These are phyloP conservation scores for Phaeosphaeria sp. DNA, from an alignment of 2,329 filamentous ascomycete genomes.

Conservation along the genomic window DNA sequence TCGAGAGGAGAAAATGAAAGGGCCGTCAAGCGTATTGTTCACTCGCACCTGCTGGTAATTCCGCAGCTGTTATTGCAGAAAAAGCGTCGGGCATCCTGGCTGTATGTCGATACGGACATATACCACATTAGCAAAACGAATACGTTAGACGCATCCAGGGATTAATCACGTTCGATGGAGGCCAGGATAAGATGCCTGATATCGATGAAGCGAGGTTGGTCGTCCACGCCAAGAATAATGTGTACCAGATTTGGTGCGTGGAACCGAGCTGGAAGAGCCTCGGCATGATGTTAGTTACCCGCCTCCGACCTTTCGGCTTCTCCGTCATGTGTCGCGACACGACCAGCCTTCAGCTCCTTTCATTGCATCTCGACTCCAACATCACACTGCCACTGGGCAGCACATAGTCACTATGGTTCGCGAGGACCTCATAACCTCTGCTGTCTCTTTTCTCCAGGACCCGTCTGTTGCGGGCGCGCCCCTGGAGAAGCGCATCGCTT, in stretches of 20 bases:
- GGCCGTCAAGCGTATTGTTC: too few relatives aligned
- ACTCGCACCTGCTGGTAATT: too few relatives aligned
- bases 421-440: slow-evolving; percentile 89
- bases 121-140: neutral
- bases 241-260: neutral
- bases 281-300: slow-evolving; percentile 10
- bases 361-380: slow-evolving; percentile 7
- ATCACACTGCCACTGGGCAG: slow-evolving; percentile 23
- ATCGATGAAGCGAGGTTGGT: neutral
- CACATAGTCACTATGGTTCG: slow-evolving; percentile 75
- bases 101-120: neutral
- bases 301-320: slow-evolving; percentile 18
- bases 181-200: neutral
- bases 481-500: slow-evolving; percentile 90
- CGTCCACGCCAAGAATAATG: neutral
- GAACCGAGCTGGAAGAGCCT: slow-evolving; percentile 2
- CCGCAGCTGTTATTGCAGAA: too few relatives aligned
- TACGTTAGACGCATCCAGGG: neutral
- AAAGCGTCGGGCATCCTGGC: neutral
- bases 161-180: neutral
- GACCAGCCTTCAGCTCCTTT: slow-evolving; percentile 11
- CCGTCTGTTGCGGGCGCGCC: slow-evolving; percentile 87
- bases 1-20: too few relatives aligned
- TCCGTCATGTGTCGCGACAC: slow-evolving; percentile 19
- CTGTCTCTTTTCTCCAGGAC: slow-evolving; percentile 84